Evolutionary conservation across 768 basidiomycete species (phyloP).

Genomic region (Chalciporus pseudorubinellus): DNA sequence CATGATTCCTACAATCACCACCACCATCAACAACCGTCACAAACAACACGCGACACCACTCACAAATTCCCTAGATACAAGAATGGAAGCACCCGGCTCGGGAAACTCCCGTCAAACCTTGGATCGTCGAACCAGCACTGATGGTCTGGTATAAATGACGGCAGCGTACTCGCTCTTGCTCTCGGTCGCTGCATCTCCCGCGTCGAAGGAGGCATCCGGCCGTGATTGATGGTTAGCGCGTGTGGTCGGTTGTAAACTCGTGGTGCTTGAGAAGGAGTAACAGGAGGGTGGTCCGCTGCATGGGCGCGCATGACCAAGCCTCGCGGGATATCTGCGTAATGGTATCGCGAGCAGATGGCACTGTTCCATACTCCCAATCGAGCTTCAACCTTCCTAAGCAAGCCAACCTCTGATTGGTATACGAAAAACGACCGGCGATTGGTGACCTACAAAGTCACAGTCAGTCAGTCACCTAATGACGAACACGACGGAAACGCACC

Average conservation of each 20-base stretch:
- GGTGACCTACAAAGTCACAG: constrained; percentile 38
- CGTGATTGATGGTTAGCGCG: constrained; percentile 18
- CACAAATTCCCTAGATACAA: constrained; percentile 94
- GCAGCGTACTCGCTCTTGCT: constrained; percentile 70
- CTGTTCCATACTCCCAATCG: constrained; percentile 33
- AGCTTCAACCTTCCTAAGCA: constrained; percentile 70
- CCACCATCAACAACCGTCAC: not conserved
- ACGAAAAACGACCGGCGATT: constrained; percentile 88
- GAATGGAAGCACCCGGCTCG: constrained; percentile 88
- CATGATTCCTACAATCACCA: constrained; percentile 70
- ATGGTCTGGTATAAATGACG: constrained; percentile 65
- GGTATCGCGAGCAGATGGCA: constrained; percentile 24
- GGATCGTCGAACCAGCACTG: constrained; percentile 94
- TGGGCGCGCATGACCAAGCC: constrained; percentile 6
- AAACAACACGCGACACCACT: constrained; percentile 35
- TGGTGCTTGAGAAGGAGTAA: constrained; percentile 8
- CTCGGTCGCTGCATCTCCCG: constrained; percentile 33
- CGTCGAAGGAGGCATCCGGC: constrained; percentile 22
- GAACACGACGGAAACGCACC: constrained; percentile 17
- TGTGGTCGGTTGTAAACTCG: constrained; percentile 23
- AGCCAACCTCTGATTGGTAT: constrained; percentile 74
- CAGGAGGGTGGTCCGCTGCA: constrained; percentile 7
- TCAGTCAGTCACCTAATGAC: not conserved
- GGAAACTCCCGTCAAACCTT: constrained; percentile 94
- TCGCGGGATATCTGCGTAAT: constrained; percentile 22